phyloP scores from a whole-genome alignment of 164 flowering plant genomes.

The Vitis rotundifolia region DNA sequence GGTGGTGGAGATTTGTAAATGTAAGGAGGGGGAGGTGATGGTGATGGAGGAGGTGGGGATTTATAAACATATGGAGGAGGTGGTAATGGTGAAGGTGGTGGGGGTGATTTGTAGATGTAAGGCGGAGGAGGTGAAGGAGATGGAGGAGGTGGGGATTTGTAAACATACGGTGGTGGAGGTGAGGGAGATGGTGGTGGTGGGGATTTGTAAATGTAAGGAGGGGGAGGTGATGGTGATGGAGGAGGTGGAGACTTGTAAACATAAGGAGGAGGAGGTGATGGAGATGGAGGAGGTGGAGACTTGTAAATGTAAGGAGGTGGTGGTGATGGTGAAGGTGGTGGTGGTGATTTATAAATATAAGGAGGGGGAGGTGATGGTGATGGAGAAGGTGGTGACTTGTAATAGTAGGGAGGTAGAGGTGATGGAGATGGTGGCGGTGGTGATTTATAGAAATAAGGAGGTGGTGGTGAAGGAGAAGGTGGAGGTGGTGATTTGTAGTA shows the following conservation, averaged over 20 bases:
- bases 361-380: background rate
- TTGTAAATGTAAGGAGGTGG: conserved; percentile 3
- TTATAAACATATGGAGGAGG: conserved; percentile 5
- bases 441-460: conserved; percentile 6
- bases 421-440: conserved; percentile 11
- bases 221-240: background rate
- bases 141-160: conserved; percentile 1
- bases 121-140: no score
- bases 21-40: background rate
- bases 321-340: background rate
- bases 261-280: conserved; percentile 8
- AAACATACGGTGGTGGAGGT: background rate
- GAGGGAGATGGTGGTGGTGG: conserved; percentile 6
- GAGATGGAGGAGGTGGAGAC: conserved; percentile 4
- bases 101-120: background rate
- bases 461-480: conserved; percentile 8
- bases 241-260: background rate
- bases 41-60: no score
- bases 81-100: background rate
- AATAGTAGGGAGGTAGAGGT: conserved; percentile 10
- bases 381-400: conserved; percentile 6
- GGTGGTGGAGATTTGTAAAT: background rate
- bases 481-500: conserved; percentile 15
- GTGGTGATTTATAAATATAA: conserved; percentile 2
- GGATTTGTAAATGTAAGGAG: conserved; percentile 2